phyloP scores from a whole-genome alignment of 495 filamentous ascomycete species.

The Penicillium lagena region DNA sequence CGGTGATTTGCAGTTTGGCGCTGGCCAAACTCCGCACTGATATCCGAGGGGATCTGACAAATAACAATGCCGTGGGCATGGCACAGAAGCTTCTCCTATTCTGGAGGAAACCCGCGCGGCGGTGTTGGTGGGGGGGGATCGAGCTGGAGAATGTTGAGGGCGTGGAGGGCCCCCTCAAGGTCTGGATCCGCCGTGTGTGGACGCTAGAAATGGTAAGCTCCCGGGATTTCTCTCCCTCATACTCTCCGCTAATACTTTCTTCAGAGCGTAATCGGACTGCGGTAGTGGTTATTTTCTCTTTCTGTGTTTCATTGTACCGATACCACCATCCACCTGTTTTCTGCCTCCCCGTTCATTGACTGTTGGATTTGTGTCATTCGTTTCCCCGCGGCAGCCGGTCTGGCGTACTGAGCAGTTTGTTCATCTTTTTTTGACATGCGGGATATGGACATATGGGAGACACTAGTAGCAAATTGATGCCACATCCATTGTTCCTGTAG shows the following conservation, averaged over 20 bases:
- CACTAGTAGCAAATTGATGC: background rate
- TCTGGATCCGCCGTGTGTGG: conserved; percentile 98
- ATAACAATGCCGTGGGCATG: conserved; percentile 88
- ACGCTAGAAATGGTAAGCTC: conserved; percentile 88
- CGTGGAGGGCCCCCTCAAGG: conserved; percentile 85
- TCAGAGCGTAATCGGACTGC: conserved; percentile 81
- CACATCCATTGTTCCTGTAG: background rate
- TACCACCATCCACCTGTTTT: background rate
- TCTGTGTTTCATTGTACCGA: background rate
- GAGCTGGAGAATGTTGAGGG: conserved; percentile 87
- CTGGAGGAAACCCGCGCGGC: conserved; percentile 92
- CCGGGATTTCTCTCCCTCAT: background rate
- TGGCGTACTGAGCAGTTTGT: conserved; percentile 13
- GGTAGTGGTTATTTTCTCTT: conserved; percentile 38
- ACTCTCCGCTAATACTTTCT: conserved; percentile 16
- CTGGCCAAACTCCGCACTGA: conserved; percentile 89
- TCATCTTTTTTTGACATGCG: conserved; percentile 7
- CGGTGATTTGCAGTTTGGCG: conserved; percentile 93
- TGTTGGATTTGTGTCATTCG: background rate
- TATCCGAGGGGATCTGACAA: conserved; percentile 70
- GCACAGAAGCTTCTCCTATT: conserved; percentile 97
- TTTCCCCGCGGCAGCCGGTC: conserved; percentile 8
- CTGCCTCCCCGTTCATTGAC: conserved; percentile 8
- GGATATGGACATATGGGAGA: conserved; percentile 4
- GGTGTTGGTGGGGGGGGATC: conserved; percentile 99